Evolutionary conservation across 345 rosid species (phyloP), one percentile per base, ranked within the genome.

Genomic region (Camelina hispida): DNA sequence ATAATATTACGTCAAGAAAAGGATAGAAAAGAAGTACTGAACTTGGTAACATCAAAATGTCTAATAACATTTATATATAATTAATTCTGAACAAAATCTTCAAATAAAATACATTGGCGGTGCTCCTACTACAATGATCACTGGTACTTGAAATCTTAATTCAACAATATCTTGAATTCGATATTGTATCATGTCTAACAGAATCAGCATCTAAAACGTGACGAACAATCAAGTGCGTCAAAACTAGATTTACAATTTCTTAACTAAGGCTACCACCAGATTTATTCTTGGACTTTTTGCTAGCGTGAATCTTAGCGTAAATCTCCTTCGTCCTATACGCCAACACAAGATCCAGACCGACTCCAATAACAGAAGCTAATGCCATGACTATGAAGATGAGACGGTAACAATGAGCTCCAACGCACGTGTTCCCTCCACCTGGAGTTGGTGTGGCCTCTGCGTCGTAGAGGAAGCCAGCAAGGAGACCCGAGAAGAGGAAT

Each of bases 401-500:
- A 66, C 97, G 79, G 40, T 88, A 94, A 70, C 99, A 92, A 73
- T 92, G 97, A 2, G 91, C 88, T 69, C 99, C 99, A 0, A 82
- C 86, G 67, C 99, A 95, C 32, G 97, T 90, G 81, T 90, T 82
- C 5, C 99, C 93, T 1, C 99, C 97, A 5, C 91, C 87, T 1
- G 96, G 80, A 5, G 91, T 84, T 0, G 89, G 85, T 2, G 84
- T 85, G 2, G 99, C 99, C 76, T 95, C 81, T 2, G 92, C 92
- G 0, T 90, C 97, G 10, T 92, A 95, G 30, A 90, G 76, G 13
- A 83, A 67, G n/a, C 97, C 97, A 0, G 99, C 97, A 1, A 92
- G 96, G 35, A 95, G 80, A 66, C 99, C 97, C 0, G 97, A 95
- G 74, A 95, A 95, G 70, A 90, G 96, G 78, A 92, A 87, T 51